A percentile compares a stretch with the other conserved stretches of the same genome.
Evolutionary conservation across 345 rosid species (phyloP).

Genomic region (Lumnitzera littorea): DNA sequence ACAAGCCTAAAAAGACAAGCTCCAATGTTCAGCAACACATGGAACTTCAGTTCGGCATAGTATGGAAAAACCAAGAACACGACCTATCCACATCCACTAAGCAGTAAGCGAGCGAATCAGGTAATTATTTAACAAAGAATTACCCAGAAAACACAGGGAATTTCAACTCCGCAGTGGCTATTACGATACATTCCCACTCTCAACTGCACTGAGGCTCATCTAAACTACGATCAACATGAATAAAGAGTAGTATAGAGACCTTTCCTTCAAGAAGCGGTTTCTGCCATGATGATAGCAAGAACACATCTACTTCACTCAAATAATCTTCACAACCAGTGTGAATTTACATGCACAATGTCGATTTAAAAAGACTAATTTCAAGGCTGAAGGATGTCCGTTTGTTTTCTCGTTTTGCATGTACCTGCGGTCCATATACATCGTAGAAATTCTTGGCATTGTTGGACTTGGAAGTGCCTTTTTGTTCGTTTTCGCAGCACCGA

Average conservation of each 20-base stretch:
- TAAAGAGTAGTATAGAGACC: not conserved
- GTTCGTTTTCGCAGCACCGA: constrained; percentile 19
- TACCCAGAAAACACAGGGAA: not conserved
- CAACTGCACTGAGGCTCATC: not conserved
- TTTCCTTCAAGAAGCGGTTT: not conserved
- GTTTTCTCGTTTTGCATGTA: constrained; percentile 7
- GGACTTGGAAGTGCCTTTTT: constrained; percentile 12
- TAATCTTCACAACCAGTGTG: not conserved
- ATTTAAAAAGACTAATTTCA: not conserved
- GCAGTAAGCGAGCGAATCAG: not conserved
- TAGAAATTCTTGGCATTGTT: constrained; percentile 20
- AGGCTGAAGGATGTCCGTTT: not conserved
- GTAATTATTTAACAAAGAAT: no score
- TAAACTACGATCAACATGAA: not conserved
- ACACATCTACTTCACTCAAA: not conserved
- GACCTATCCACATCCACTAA: not conserved
- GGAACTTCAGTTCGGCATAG: no score
- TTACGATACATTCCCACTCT: not conserved
- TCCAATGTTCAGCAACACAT: no score
- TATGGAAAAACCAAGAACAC: not conserved
- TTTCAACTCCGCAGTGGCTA: not conserved
- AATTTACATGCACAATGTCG: not conserved
- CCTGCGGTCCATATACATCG: constrained; percentile 79
- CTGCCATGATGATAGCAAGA: not conserved
- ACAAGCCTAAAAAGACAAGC: no score